phyloP scores from a whole-genome alignment of 1,284 basidiomycete species.

The Ganoderma sinense region DNA sequence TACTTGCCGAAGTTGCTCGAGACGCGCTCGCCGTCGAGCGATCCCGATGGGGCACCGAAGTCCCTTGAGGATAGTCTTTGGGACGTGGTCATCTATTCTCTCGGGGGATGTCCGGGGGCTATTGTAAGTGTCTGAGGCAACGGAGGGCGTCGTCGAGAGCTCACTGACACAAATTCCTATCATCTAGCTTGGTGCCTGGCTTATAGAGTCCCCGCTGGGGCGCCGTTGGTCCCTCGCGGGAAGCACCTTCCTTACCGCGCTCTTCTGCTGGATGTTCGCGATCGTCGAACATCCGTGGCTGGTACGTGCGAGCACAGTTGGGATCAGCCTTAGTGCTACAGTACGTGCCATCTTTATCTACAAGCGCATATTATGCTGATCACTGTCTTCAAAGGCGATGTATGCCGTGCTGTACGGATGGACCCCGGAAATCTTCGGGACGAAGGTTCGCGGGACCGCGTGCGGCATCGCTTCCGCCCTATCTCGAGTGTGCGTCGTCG shows the following conservation, averaged over 20 bases:
- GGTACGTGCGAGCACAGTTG: slow-evolving; percentile 80
- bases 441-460: slow-evolving; percentile 89
- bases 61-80: slow-evolving; percentile 73
- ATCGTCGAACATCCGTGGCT: slow-evolving; percentile 66
- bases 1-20: slow-evolving; percentile 93
- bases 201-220: slow-evolving; percentile 85
- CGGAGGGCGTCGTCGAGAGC: not conserved
- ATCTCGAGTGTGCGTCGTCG: slow-evolving; percentile 79
- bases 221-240: slow-evolving; percentile 81
- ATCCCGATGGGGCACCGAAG: slow-evolving; percentile 47
- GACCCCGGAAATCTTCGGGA: slow-evolving; percentile 92
- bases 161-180: not conserved
- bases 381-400: slow-evolving; percentile 66
- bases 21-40: slow-evolving; percentile 46
- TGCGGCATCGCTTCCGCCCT: slow-evolving; percentile 92
- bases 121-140: slow-evolving; percentile 58
- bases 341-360: slow-evolving; percentile 48
- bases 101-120: slow-evolving; percentile 90
- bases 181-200: slow-evolving; percentile 84
- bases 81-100: slow-evolving; percentile 84
- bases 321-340: slow-evolving; percentile 84
- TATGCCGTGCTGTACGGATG: slow-evolving; percentile 92
- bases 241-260: slow-evolving; percentile 83
- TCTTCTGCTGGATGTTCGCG: slow-evolving; percentile 82
- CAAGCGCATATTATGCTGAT: not conserved